phyloP scores from a whole-genome alignment of 257 asterid genomes.

The Thymus mandschuricus region DNA sequence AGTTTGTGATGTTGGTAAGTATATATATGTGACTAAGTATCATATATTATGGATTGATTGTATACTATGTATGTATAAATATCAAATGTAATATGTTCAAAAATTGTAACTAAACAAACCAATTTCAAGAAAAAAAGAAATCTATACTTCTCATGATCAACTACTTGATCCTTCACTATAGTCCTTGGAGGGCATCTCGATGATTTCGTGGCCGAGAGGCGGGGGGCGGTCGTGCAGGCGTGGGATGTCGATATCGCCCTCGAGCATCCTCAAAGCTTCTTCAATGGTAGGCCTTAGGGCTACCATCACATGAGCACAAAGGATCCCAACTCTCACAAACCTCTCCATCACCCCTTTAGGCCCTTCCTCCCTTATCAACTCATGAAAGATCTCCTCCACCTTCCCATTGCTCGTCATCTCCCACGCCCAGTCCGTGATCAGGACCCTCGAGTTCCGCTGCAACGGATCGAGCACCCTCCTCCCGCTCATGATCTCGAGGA shows the following conservation, averaged over 20 bases:
- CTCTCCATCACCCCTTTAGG: slow-evolving; percentile 65
- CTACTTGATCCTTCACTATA: slow-evolving; percentile 20
- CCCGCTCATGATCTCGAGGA: slow-evolving; percentile 63
- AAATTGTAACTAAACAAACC: no score
- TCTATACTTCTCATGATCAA: not conserved
- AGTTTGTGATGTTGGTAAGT: no score
- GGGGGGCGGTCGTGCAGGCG: slow-evolving; percentile 51
- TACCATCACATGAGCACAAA: slow-evolving; percentile 72
- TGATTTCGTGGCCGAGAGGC: slow-evolving; percentile 45
- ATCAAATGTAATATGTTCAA: no score
- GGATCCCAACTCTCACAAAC: slow-evolving; percentile 53
- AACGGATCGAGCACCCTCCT: slow-evolving; percentile 51
- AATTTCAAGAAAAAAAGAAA: no score
- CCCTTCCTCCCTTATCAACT: slow-evolving; percentile 46
- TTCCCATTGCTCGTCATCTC: slow-evolving; percentile 39
- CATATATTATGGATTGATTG: no score
- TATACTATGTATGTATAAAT: no score
- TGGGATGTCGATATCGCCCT: slow-evolving; percentile 68
- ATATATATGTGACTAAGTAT: no score
- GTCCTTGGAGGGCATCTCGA: slow-evolving; percentile 25
- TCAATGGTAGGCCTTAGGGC: slow-evolving; percentile 62
- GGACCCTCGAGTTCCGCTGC: slow-evolving; percentile 25
- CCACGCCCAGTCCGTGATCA: slow-evolving; percentile 75
- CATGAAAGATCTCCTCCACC: slow-evolving; percentile 43
- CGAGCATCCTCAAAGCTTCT: slow-evolving; percentile 69